These are phyloP conservation scores for Hericium erinaceus DNA, from an alignment of 768 basidiomycete genomes.

Conservation along the genomic window DNA sequence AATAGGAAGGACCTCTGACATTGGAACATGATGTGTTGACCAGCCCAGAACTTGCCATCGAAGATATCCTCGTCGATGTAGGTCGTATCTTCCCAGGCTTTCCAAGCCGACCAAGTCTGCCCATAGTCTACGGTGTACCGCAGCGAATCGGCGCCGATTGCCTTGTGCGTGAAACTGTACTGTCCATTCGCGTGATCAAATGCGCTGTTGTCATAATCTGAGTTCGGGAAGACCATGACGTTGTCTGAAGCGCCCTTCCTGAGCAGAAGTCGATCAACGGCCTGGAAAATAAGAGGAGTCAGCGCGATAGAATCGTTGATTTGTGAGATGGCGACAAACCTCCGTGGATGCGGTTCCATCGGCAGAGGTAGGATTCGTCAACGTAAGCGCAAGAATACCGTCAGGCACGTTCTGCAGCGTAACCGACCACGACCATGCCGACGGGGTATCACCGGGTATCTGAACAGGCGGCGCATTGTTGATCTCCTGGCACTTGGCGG, in stretches of 20 bases:
- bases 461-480: conserved; percentile 37
- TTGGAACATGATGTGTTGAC: conserved; percentile 82
- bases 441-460: conserved; percentile 46
- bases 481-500: conserved; percentile 38
- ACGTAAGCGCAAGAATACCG: conserved; percentile 67
- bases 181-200: conserved; percentile 51
- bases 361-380: conserved; percentile 45
- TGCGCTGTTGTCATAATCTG: conserved; percentile 62
- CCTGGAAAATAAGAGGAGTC: conserved; percentile 23
- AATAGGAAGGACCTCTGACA: conserved; percentile 38
- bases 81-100: conserved; percentile 65
- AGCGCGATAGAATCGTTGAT: background rate
- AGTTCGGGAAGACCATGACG: conserved; percentile 77
- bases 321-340: conserved; percentile 31
- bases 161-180: conserved; percentile 74
- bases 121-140: conserved; percentile 86
- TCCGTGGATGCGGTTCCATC: conserved; percentile 39
- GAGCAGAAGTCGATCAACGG: conserved; percentile 68
- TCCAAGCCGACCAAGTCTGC: conserved; percentile 76
- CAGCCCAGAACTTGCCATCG: conserved; percentile 58
- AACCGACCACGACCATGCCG: conserved; percentile 65
- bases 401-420: conserved; percentile 72
- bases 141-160: conserved; percentile 80
- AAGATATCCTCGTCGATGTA: conserved; percentile 54
- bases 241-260: conserved; percentile 73